Evolutionary conservation across 2,329 filamentous ascomycete species (phyloP).

Genomic region (Dactylellina cionopaga): DNA sequence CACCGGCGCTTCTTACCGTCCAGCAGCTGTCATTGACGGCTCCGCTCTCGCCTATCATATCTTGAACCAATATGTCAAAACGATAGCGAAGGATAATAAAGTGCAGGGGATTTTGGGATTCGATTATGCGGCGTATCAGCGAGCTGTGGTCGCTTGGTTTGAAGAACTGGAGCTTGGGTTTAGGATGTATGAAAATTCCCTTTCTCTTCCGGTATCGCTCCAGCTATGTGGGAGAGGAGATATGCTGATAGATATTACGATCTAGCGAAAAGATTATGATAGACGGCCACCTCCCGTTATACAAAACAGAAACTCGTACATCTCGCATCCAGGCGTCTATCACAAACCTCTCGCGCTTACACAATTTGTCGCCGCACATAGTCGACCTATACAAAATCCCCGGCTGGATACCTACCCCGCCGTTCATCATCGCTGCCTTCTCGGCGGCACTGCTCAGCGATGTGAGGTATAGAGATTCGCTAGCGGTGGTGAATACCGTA

Average conservation of each 20-base stretch:
- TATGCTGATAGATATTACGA: no score
- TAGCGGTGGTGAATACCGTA: slow-evolving; percentile 5
- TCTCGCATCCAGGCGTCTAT: slow-evolving; percentile 28
- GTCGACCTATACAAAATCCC: slow-evolving; percentile 16
- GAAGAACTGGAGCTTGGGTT: slow-evolving; percentile 16
- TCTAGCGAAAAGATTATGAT: slow-evolving; percentile 15
- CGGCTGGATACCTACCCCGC: slow-evolving; percentile 28
- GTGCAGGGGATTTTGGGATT: slow-evolving; percentile 3
- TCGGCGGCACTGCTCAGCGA: slow-evolving; percentile 1
- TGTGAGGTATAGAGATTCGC: slow-evolving; percentile 5
- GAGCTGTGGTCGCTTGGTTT: slow-evolving; percentile 27
- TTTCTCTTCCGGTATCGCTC: background rate
- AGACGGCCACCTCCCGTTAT: slow-evolving; percentile 35
- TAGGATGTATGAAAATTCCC: slow-evolving; percentile 16
- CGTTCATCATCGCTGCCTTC: slow-evolving; percentile 40
- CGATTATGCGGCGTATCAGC: slow-evolving; percentile 19
- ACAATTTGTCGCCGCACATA: slow-evolving; percentile 8
- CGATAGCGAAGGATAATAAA: slow-evolving; percentile 10
- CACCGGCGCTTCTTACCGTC: background rate
- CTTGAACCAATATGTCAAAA: slow-evolving; percentile 27
- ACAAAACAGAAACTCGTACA: slow-evolving; percentile 33
- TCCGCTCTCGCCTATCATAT: slow-evolving; percentile 37
- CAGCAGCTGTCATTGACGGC: slow-evolving; percentile 37
- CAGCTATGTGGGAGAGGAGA: no score
- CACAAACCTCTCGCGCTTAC: slow-evolving; percentile 6